Conservation (phyloP, 2,329 filamentous ascomycete genomes). For the Botrytis paeoniae region DNA sequence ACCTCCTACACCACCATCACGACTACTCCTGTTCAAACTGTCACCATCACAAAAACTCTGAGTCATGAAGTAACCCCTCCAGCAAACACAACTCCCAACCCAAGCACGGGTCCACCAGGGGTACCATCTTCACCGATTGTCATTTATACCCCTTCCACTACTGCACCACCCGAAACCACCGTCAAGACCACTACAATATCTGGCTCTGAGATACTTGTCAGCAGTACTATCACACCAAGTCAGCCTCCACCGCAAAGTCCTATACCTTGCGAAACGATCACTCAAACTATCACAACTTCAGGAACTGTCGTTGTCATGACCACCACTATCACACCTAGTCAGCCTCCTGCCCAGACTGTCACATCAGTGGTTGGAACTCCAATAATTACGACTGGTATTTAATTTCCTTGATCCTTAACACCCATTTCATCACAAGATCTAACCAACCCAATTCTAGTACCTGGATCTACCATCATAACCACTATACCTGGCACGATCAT, state of each 20-base stretch:
- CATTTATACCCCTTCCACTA: not conserved
- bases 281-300: constrained; percentile 1
- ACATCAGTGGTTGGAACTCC: not conserved
- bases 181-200: constrained; percentile 4
- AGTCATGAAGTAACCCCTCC: not conserved
- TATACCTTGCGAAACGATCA: constrained; percentile 1
- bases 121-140: not conserved
- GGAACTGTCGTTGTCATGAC: not conserved
- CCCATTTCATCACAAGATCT: not conserved
- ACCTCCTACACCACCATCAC: constrained; percentile 17
- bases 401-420: not conserved
- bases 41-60: constrained; percentile 12
- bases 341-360: not conserved
- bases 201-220: not conserved
- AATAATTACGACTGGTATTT: constrained; percentile 5
- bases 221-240: not conserved
- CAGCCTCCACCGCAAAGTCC: not conserved
- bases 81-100: not conserved
- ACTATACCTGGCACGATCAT: not conserved
- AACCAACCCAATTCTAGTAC: not conserved
- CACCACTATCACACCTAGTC: not conserved
- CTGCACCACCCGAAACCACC: not conserved
- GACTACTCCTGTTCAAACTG: constrained; percentile 3
- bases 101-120: not conserved
- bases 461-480: not conserved